Evolutionary conservation across 495 filamentous ascomycete species (phyloP).

Genomic region (Penicillium herquei): DNA sequence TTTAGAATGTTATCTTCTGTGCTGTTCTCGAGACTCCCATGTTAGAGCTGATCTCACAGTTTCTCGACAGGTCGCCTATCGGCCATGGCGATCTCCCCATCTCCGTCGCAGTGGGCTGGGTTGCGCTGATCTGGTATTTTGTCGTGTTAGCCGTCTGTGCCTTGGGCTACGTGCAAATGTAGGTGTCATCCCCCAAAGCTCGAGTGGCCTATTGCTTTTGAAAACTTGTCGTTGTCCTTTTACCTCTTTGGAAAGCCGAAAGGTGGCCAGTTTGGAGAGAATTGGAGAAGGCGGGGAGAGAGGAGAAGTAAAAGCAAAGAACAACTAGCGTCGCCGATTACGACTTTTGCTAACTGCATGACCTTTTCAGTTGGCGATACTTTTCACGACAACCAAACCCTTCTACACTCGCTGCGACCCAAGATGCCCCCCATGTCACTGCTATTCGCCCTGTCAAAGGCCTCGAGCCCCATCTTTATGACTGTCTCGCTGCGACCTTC

Average conservation of each 20-base stretch:
- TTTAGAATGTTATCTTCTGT: conserved; percentile 27
- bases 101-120: conserved; percentile 42
- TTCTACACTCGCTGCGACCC: conserved; percentile 28
- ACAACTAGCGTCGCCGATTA: conserved; percentile 6
- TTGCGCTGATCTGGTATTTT: conserved; percentile 59
- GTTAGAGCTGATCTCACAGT: conserved; percentile 33
- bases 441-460: conserved; percentile 93
- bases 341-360: conserved; percentile 12
- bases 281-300: not conserved
- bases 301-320: not conserved
- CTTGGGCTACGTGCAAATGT: conserved; percentile 63
- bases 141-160: conserved; percentile 53
- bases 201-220: not conserved
- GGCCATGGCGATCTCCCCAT: conserved; percentile 35
- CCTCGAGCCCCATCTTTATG: conserved; percentile 84
- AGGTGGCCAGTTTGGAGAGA: not conserved
- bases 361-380: conserved; percentile 40
- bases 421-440: conserved; percentile 73
- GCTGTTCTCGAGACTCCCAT: conserved; percentile 27
- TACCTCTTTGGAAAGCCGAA: too few species aligned
- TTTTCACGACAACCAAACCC: conserved; percentile 39
- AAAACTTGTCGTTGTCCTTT: too few species aligned
- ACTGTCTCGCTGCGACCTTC: conserved; percentile 90
- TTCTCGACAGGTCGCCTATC: conserved; percentile 27
- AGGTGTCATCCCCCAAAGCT: conserved; percentile 14